Percentiles rank a stretch among this genome's conserved stretches.
Evolutionary conservation across 73 alveolate species (phyloP).

Genomic region (Symbiodinium pilosum): DNA sequence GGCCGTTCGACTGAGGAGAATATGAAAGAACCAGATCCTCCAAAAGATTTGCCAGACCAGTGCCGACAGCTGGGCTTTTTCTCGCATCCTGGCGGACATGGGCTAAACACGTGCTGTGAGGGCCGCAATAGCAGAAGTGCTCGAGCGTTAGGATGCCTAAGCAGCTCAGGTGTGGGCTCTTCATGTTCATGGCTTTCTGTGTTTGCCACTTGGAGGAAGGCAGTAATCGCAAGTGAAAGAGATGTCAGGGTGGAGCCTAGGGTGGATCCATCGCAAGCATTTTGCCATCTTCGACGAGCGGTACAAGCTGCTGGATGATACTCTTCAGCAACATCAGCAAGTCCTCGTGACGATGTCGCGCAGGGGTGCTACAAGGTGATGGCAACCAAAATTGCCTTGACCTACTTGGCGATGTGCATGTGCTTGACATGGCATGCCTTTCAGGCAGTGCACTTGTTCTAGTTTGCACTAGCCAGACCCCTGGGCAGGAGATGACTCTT

Average conservation of each 20-base stretch:
- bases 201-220: conserved; percentile 31
- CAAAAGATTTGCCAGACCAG: neutral
- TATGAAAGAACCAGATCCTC: neutral
- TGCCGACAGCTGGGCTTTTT: neutral
- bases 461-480: neutral
- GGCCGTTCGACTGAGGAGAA: neutral
- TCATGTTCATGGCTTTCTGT: conserved; percentile 44
- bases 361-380: neutral
- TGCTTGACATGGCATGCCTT: too few species aligned
- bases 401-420: too few species aligned
- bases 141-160: neutral
- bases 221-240: too few species aligned
- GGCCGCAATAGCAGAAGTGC: neutral
- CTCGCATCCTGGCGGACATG: neutral
- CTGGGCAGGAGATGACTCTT: neutral
- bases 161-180: conserved; percentile 51
- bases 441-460: too few species aligned
- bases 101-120: neutral
- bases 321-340: conserved; percentile 34
- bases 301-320: conserved; percentile 29
- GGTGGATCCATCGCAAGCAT: neutral
- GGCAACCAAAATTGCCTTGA: too few species aligned
- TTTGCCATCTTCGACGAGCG: conserved; percentile 61
- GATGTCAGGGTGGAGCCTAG: too few species aligned
- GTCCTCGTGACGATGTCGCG: conserved; percentile 55